Conservation (phyloP, 176 grass and related monocot species). For the Miscanthus lutarioriparius region DNA sequence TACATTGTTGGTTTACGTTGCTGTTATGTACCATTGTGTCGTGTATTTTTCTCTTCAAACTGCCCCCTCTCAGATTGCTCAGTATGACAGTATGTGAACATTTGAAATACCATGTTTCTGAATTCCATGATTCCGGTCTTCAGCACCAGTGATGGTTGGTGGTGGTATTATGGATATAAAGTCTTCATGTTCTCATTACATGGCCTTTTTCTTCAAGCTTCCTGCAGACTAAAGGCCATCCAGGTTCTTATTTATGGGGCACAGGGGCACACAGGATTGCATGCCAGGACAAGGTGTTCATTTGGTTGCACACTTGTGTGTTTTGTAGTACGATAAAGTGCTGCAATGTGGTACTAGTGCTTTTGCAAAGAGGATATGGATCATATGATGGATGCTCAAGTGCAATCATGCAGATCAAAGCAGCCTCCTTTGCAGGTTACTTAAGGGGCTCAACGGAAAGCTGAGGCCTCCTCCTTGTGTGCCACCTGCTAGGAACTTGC, state of each 20-base stretch:
- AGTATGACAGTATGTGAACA: not conserved
- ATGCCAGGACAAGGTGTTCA: conserved; percentile 16
- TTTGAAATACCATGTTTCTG: not conserved
- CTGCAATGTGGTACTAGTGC: conserved; percentile 9
- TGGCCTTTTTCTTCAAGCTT: conserved; percentile 1
- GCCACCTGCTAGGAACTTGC: conserved; percentile 32
- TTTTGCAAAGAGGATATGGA: conserved; percentile 33
- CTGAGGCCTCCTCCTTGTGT: not conserved
- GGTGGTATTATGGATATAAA: not conserved
- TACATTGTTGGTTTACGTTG: not conserved
- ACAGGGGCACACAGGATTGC: too few relatives aligned
- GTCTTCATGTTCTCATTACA: not conserved
- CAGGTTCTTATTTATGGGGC: conserved; percentile 20
- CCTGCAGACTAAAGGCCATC: conserved; percentile 14
- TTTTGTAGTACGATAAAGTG: conserved; percentile 17
- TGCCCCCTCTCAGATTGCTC: not conserved
- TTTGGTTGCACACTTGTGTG: not conserved
- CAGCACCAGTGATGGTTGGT: not conserved
- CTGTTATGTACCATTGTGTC: not conserved
- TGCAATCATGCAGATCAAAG: conserved; percentile 36
- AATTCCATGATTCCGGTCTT: conserved; percentile 2
- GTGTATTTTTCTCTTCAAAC: not conserved
- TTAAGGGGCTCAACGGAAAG: conserved; percentile 5
- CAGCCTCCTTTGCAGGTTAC: conserved; percentile 16
- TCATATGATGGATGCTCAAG: conserved; percentile 16